Evolutionary conservation across 306 rosid genomes (phyloP).

Genomic region (Ormosia emarginata): DNA sequence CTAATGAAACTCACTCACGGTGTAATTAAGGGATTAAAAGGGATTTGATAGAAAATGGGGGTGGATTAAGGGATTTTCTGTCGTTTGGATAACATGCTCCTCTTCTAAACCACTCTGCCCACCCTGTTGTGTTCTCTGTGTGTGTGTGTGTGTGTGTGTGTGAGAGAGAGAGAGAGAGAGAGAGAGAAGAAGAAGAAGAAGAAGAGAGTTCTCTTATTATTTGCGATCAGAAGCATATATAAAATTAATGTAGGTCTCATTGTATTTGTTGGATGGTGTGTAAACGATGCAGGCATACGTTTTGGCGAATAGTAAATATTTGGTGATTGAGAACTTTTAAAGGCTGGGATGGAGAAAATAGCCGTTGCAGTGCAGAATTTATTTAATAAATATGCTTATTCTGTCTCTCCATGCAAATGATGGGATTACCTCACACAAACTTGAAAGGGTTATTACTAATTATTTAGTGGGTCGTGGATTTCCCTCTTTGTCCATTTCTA

Average conservation of each 20-base stretch:
- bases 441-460: conserved; percentile 35
- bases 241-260: neutral
- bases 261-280: neutral
- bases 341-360: conserved; percentile 25
- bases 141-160: neutral
- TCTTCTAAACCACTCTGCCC: too few relatives aligned
- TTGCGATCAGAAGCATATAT: neutral
- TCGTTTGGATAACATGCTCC: too few relatives aligned
- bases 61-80: too few relatives aligned
- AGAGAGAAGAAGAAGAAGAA: too few relatives aligned
- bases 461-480: conserved; percentile 19
- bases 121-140: too few relatives aligned
- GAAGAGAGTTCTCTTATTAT: neutral
- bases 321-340: conserved; percentile 43
- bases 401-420: conserved; percentile 36
- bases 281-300: conserved; percentile 41
- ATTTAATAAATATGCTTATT: conserved; percentile 22
- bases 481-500: conserved; percentile 18
- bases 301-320: conserved; percentile 50
- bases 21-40: too few relatives aligned
- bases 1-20: too few relatives aligned
- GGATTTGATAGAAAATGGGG: too few relatives aligned
- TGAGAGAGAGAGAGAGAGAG: neutral
- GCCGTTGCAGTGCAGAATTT: conserved; percentile 25
- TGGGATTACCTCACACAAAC: conserved; percentile 42